Percentiles rank a stretch among this genome's conserved stretches.
phyloP scores from a whole-genome alignment of 2,329 filamentous ascomycete genomes.

The Mycogone perniciosa region DNA sequence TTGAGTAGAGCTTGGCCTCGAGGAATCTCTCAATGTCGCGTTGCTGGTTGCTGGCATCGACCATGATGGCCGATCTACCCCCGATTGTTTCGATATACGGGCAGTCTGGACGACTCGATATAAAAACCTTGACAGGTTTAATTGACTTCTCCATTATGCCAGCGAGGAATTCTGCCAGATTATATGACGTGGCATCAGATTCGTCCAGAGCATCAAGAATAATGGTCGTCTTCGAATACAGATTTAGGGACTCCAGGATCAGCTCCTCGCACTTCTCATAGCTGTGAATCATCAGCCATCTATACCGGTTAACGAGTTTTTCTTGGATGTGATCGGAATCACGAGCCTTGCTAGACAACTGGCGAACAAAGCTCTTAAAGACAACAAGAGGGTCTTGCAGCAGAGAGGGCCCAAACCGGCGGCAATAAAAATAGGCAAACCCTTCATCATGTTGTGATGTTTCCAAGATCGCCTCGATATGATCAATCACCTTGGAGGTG shows the following conservation, averaged over 20 bases:
- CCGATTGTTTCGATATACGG: constrained; percentile 10
- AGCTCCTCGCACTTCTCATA: constrained; percentile 10
- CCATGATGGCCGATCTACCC: constrained; percentile 1
- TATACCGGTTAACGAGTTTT: neutral
- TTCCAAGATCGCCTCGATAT: neutral
- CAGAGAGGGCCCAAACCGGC: constrained; percentile 9
- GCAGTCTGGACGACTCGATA: constrained; percentile 14
- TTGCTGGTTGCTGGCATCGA: constrained; percentile 13
- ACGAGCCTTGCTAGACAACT: constrained; percentile 6
- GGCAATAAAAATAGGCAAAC: constrained; percentile 17
- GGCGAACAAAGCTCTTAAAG: constrained; percentile 14
- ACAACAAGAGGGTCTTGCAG: constrained; percentile 11
- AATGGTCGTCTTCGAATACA: constrained; percentile 8
- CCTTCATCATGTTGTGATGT: constrained; percentile 4
- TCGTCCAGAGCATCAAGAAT: constrained; percentile 16
- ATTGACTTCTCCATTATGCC: neutral
- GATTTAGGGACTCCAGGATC: constrained; percentile 7
- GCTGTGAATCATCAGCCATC: neutral
- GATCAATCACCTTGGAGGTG: constrained; percentile 3
- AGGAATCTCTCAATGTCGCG: constrained; percentile 15
- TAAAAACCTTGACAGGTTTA: constrained; percentile 15
- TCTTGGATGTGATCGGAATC: neutral
- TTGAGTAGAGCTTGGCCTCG: neutral
- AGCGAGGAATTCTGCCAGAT: constrained; percentile 10
- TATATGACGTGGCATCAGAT: constrained; percentile 9